Base-by-base conservation (phyloP, 768 basidiomycete species). In the Tulasnella sp. region DNA sequence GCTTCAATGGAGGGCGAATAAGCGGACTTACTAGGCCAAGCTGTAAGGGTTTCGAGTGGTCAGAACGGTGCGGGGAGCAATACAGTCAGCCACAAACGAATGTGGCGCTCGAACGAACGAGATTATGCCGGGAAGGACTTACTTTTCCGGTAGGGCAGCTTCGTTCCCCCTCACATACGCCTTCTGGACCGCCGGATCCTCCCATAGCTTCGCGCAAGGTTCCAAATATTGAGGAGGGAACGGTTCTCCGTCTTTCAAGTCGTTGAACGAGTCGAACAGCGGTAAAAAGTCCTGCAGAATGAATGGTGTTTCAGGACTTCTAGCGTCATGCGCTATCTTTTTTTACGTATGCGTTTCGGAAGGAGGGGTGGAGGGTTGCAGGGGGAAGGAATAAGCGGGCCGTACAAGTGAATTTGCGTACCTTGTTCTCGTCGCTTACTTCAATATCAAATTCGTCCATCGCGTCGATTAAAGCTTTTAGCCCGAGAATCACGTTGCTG, bases 61-160 rank as follows among this genome's bases (percentile, higher is more conserved):
- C 18, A 48, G 7, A 48, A 23, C 16, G n/a, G 57, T 26, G 57
- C 9, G 57, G 29, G 57, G 51, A 13, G 9, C 29, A n/a, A 32
- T 61, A 61, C n/a, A n/a, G 57, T 61, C 57, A 61, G 57, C 57
- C 57, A 32, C 57, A 3, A 10, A n/a, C 35, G 74, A 40, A 48
- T 29, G 74, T 55, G 39, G 74, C 51, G n/a, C 35, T 7, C 40
- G 48, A 20, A 74, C 44, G 23, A 48, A 74, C 32, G 29, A 35
- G n/a, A 23, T 44, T 74, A 18, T 2, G 73, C 48, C 29, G 77
- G 39, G 20, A 35, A 67, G 69, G 76, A 83, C 88, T 80, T 83
- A 94, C 92, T 96, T 96, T 84, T 98, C 96, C 6, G 95, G 95
- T 76, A 97, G 84, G 2, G 94, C 94, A 18, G 92, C 95, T 83